Evolutionary conservation across 2,329 filamentous ascomycete species (phyloP), one percentile per base, ranked within the genome.

Genomic region (Nannizzia gypsea): DNA sequence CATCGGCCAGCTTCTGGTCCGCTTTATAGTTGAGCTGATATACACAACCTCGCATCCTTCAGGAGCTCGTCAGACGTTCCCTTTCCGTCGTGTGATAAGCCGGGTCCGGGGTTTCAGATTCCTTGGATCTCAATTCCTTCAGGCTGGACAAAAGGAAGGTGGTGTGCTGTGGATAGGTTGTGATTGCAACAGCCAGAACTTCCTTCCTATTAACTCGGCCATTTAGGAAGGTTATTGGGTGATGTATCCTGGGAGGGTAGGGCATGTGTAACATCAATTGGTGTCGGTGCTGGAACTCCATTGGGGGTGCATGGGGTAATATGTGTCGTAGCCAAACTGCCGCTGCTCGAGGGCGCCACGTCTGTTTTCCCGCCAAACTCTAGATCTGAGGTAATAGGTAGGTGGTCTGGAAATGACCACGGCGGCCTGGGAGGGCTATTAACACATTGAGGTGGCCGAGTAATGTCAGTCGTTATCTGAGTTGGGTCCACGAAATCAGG

Each of bases 401-500:
- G n/a, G 11, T 38, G 44, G 6, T 56, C 55, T 11, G 36, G 38
- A 26, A 61, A 56, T 40, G 54, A 60, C 61, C 61, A 63, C 31
- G 58, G 62, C 11, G 63, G 61, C 17, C 62, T 63, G 26, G 59
- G 57, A 24, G 64, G 58, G 1, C 15, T 22, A 24, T 57, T 57
- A 11, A 22, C 36, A 24, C 46, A 60, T 28, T 48, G 36, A 22
- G 63, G 64, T 6, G 74, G 72, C 60, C 72, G 74, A 11, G 73
- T 77, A 4, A 76, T 59, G 57, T 77, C 74, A 6, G 71, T 71
- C 9, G 72, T 74, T 58, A 77, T 68, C 40, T 74, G 75, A 15
- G 69, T 72, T 31, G 74, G 69, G 61, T 77, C 75, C 60, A 77
- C 74, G 60, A 77, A 77, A 58, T 77, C 75, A 0, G 74, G 74